Percentiles rank a stretch among this genome's conserved stretches.
phyloP scores from a whole-genome alignment of 345 rosid species.

The Euphorbia lathyris region DNA sequence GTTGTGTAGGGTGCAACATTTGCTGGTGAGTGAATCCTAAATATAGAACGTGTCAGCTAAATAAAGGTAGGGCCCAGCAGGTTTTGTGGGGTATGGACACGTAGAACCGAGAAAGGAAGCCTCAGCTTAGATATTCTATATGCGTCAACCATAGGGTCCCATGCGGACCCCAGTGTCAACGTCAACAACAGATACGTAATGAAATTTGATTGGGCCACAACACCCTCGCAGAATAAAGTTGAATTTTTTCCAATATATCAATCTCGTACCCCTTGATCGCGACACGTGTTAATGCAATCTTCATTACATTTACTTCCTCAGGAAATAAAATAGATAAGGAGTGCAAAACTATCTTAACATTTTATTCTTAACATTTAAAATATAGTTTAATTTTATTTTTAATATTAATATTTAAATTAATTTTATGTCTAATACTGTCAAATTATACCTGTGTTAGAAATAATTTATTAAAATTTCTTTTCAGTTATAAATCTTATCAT shows the following conservation, averaged over 20 bases:
- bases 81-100: slow-evolving; percentile 8
- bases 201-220: slow-evolving; percentile 22
- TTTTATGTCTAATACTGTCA: too few species aligned
- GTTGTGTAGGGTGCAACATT: neutral
- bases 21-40: too few species aligned
- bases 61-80: neutral
- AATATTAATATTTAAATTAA: too few species aligned
- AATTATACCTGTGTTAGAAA: too few species aligned
- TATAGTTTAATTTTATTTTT: too few species aligned
- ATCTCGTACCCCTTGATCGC: slow-evolving; percentile 14
- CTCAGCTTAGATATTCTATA: neutral
- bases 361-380: too few species aligned
- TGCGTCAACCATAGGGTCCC: slow-evolving; percentile 15
- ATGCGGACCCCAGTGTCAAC: slow-evolving; percentile 7
- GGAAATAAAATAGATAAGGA: too few species aligned
- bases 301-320: too few species aligned
- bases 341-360: too few species aligned
- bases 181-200: slow-evolving; percentile 22
- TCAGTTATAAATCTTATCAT: too few species aligned
- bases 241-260: neutral
- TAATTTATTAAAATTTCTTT: too few species aligned
- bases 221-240: slow-evolving; percentile 16
- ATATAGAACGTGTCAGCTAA: neutral
- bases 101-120: neutral
- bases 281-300: slow-evolving; percentile 24